phyloP scores from a whole-genome alignment of 2,329 filamentous ascomycete genomes.

The Stemphylium vesicarium region DNA sequence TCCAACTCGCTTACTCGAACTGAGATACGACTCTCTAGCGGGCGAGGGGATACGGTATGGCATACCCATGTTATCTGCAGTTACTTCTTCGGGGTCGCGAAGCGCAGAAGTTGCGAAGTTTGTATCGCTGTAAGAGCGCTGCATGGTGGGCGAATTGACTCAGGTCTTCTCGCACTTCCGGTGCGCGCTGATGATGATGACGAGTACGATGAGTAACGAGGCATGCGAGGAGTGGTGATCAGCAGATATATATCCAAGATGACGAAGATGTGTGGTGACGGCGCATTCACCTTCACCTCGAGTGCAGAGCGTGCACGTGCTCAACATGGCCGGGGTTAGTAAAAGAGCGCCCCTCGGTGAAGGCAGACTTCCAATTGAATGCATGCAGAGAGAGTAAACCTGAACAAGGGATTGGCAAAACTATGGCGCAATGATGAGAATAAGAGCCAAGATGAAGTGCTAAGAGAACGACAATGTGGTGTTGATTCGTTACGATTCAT shows the following conservation, averaged over 20 bases:
- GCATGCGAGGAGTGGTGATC: neutral
- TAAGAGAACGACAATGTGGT: neutral
- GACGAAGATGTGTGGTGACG: neutral
- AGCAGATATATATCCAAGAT: neutral
- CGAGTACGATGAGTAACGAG: neutral
- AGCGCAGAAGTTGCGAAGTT: neutral
- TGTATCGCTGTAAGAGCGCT: neutral
- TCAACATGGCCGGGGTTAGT: neutral
- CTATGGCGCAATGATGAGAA: neutral
- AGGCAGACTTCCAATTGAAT: neutral
- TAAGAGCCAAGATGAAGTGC: neutral
- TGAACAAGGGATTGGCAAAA: neutral
- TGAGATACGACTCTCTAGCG: neutral
- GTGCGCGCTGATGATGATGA: neutral
- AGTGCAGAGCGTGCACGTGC: neutral
- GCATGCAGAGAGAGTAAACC: neutral
- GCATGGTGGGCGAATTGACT: neutral
- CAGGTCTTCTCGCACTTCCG: neutral
- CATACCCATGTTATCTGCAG: neutral
- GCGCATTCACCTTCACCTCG: slow-evolving; percentile 14
- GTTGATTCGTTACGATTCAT: neutral
- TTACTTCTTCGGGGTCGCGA: neutral
- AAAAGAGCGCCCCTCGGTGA: neutral
- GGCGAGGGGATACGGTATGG: slow-evolving; percentile 21
- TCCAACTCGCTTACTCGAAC: slow-evolving; percentile 4